Evolutionary conservation across 1,284 basidiomycete species (phyloP), one percentile per base, ranked within the genome.

Genomic region (Cystobasidiaceae sp.): DNA sequence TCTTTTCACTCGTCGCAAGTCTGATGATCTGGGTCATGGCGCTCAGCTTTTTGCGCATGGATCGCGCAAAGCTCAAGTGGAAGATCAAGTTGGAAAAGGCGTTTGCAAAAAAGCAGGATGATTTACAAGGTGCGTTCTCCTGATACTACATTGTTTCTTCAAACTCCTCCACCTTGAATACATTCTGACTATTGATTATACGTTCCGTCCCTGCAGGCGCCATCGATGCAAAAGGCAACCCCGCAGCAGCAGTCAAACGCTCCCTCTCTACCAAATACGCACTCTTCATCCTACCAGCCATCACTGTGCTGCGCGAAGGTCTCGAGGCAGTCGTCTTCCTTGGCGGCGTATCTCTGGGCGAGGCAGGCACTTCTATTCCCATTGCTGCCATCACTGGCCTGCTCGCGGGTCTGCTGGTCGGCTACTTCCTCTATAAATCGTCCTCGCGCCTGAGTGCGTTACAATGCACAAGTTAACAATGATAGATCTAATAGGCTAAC

Each of bases 271-370:
- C 57, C 15, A 88, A 85, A 80, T 96, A 89, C 86, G 84, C 86
- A 0, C 81, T 97, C 41, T 91, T 97, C 80, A 74, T 93, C 57
- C 81, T 97, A 6, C 93, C 93, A 0, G 78, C 93, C 70, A 84
- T 96, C 74, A 94, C 92, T 3, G 89, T 97, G 39, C 80, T 93
- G 41, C 86, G 93, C 71, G 93, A 97, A 80, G 93, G 92, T 74
- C 81, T 96, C 70, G 93, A 97, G 77, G 91, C 89, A 1, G 87
- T 96, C 66, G 81, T 97, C 68, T 96, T 96, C 74, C 90, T 96
- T 56, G 89, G 92, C 19, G 92, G 93, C 65, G 92, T 80, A 61
- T 71, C 91, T 1, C 85, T 96, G 46, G 86, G 86, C 39, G 83
- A 89, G 73, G 80, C 84, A 2, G 92, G 88, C 2, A 83, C 82